Conservation (phyloP, 352 stramenopile species). For the Globisporangium alternatum region DNA sequence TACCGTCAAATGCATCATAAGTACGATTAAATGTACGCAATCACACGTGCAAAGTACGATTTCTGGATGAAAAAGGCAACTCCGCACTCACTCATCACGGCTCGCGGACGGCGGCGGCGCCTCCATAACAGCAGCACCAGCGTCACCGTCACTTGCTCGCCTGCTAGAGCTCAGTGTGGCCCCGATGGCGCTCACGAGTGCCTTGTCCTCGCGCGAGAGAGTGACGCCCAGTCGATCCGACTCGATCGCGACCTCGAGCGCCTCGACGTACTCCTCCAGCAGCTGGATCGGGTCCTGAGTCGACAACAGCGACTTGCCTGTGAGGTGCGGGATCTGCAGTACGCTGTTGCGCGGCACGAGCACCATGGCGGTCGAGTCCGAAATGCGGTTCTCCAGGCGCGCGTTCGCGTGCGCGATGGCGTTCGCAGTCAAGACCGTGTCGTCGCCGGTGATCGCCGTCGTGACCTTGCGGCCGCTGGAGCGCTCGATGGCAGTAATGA, state of each 20-base stretch:
- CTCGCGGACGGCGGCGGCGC: not conserved
- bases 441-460: slow-evolving; percentile 21
- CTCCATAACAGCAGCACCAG: not conserved
- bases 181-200: slow-evolving; percentile 6
- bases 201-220: slow-evolving; percentile 13
- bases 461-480: slow-evolving; percentile 22
- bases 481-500: slow-evolving; percentile 23
- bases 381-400: slow-evolving; percentile 13
- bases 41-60: not conserved
- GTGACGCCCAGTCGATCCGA: not conserved
- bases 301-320: slow-evolving; percentile 9
- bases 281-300: slow-evolving; percentile 12
- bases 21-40: not conserved
- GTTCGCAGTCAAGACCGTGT: slow-evolving; percentile 26
- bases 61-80: not conserved
- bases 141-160: not conserved
- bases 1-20: too few species aligned
- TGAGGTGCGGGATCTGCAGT: slow-evolving; percentile 18
- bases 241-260: slow-evolving; percentile 11
- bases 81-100: not conserved
- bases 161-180: slow-evolving; percentile 1
- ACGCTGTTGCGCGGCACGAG: slow-evolving; percentile 10
- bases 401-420: slow-evolving; percentile 24
- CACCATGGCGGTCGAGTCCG: slow-evolving; percentile 8
- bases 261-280: slow-evolving; percentile 13